Base-by-base conservation (phyloP, 2,329 filamentous ascomycete genomes). In the Alternaria arborescens region DNA sequence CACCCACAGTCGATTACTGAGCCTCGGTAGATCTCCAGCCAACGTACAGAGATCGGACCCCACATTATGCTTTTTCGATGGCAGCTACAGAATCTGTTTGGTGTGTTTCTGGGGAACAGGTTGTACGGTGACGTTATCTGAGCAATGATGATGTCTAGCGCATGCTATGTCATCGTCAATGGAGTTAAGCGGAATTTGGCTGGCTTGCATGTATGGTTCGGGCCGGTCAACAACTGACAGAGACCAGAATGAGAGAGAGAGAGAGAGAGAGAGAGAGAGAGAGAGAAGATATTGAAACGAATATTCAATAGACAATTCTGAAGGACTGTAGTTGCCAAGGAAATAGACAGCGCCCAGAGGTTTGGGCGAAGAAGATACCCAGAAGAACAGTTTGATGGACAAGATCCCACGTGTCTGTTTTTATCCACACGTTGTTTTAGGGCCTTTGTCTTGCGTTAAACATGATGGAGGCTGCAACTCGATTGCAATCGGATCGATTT, bases 151-250 rank as follows among this genome's bases (percentile, higher is more conserved):
- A 54, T 54, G 44, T 55, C 30, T 34, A 22, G 26, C 24, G 18
- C 18, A 30, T 22, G 16, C 20, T 44, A 59, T 55, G 44, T 44
- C 43, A 55, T 58, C n/a, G 28, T 55, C 18, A 36, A 44, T 32
- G 44, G 52, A 44, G 18, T 36, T 59, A 50, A 43, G 16, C 51
- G 38, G 36, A 53, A 28, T 55, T 59, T 48, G 43, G n/a, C 14
- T 5, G 14, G 18, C 30, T 14, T 36, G 32, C 20, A 32, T 11
- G 30, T 32, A 48, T 18, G 28, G 28, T 48, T 48, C 46, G 8
- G 20, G 46, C 46, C 30, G 46, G 30, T 48, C 18, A 48, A 48
- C 46, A 36, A 30, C 14, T 18, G 4, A 24, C 14, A 36, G 44
- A 48, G 20, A 48, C 28, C 26, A 47, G 44, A 36, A 14, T n/a